Evolutionary conservation across 73 alveolate species (phyloP), one percentile per base, ranked within the genome.

Genomic region (Symbiodinium pilosum): DNA sequence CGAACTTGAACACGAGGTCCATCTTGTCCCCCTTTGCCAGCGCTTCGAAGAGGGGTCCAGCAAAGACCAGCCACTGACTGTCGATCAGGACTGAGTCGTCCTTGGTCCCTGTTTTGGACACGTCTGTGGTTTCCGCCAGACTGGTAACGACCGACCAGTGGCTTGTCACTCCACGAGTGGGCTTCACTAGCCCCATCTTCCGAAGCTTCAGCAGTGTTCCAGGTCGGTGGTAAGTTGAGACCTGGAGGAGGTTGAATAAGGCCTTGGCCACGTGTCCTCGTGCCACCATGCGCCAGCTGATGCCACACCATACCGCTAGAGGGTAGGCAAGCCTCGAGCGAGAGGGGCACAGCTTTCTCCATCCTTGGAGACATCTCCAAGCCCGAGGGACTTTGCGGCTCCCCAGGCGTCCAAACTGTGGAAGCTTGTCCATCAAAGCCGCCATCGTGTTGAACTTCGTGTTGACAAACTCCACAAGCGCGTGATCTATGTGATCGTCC

Each of bases 311-410:
- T 24, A 84, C 92, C 3, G 92, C 73, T 1, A 84, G 43, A 6
- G 92, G 92, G 92, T 84, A 40, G 0, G 92, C 92, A 84, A 84
- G 92, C 92, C 92, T 11, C 92, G 92, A 84, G 69, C 92, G 92
- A 84, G 92, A 84, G 5, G 68, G 92, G 71, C 73, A 84, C 92
- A 84, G 28, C 92, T 84, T 43, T 12, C 71, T 12, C 92, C 92
- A 84, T 5, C 92, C 92, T 28, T 42, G 12, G 73, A 84, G 43
- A 28, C 73, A 21, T 21, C 92, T 12, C 93, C 93, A 84, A 0
- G 47, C 43, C 18, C 69, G 7, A 0, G 69, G 93, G 1, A 84
- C 9, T 24, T 73, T 73, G 9, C 85, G 85, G 0, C 4, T n/a
- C 34, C 93, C 73, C 0, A 64, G 77, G 20, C 43, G 14, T 5